phyloP scores from a whole-genome alignment of 768 basidiomycete species.

The Boletus rex-veris region DNA sequence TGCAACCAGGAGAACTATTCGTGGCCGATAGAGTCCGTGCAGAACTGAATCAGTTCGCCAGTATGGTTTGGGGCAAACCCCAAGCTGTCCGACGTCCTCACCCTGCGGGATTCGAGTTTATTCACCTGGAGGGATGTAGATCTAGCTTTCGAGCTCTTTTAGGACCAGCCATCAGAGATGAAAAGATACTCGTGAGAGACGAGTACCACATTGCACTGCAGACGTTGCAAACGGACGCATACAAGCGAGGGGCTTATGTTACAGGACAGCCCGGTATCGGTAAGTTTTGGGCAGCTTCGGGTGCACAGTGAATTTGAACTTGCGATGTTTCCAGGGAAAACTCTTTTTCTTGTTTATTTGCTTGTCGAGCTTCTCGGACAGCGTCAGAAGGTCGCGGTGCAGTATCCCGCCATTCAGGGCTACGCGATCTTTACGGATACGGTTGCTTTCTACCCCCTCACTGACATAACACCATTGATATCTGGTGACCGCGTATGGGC shows the following conservation, averaged over 20 bases:
- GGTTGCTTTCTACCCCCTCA: background rate
- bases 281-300: no score
- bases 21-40: no score
- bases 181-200: constrained; percentile 2
- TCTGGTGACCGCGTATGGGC: background rate
- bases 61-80: background rate
- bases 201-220: background rate
- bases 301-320: background rate
- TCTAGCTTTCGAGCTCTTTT: background rate
- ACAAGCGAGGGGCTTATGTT: background rate
- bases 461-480: background rate
- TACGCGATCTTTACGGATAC: background rate
- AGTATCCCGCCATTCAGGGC: background rate
- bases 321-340: background rate
- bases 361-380: background rate
- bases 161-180: background rate
- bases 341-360: background rate
- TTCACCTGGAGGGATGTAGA: background rate
- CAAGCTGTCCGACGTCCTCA: background rate
- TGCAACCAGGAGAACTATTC: no score
- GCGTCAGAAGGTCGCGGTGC: background rate
- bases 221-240: background rate
- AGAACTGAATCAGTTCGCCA: no score
- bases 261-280: constrained; percentile 5
- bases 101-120: background rate